A percentile compares a stretch with the other conserved stretches of the same genome.
These are phyloP conservation scores for Pseudomassariella vexata DNA, from an alignment of 2,329 filamentous ascomycete genomes.

Conservation along the genomic window DNA sequence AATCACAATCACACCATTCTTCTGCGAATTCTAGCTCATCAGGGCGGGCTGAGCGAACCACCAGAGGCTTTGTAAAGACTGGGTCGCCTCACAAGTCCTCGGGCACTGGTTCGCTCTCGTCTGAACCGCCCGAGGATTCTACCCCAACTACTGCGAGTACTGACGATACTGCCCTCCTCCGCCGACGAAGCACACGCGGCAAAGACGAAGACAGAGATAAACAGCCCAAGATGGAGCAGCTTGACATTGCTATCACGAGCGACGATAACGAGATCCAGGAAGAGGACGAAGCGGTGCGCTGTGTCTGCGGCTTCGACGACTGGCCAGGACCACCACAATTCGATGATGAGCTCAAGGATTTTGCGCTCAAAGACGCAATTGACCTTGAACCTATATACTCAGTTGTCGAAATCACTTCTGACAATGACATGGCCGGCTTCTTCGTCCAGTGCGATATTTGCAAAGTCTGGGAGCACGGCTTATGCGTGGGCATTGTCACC, in stretches of 20 bases:
- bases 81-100: slow-evolving; percentile 70
- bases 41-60: slow-evolving; percentile 67
- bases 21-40: slow-evolving; percentile 75
- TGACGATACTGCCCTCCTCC: slow-evolving; percentile 60
- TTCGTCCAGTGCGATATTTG: slow-evolving; percentile 98
- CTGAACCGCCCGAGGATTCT: slow-evolving; percentile 60
- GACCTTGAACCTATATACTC: slow-evolving; percentile 52
- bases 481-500: slow-evolving; percentile 94
- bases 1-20: slow-evolving; percentile 71
- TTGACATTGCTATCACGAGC: slow-evolving; percentile 45
- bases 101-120: slow-evolving; percentile 67
- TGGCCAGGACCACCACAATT: slow-evolving; percentile 78
- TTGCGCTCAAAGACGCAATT: slow-evolving; percentile 49
- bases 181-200: slow-evolving; percentile 73
- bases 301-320: slow-evolving; percentile 89
- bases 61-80: slow-evolving; percentile 66
- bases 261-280: slow-evolving; percentile 71
- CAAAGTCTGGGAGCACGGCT: slow-evolving; percentile 98
- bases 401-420: slow-evolving; percentile 68
- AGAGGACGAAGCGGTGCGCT: slow-evolving; percentile 92
- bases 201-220: slow-evolving; percentile 56
- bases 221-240: slow-evolving; percentile 31
- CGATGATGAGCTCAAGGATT: slow-evolving; percentile 44
- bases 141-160: slow-evolving; percentile 35
- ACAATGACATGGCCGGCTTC: slow-evolving; percentile 88